Evolutionary conservation across 441 rosid genomes (phyloP), one percentile per base, ranked within the genome.

Genomic region (Erysimum cheiri): DNA sequence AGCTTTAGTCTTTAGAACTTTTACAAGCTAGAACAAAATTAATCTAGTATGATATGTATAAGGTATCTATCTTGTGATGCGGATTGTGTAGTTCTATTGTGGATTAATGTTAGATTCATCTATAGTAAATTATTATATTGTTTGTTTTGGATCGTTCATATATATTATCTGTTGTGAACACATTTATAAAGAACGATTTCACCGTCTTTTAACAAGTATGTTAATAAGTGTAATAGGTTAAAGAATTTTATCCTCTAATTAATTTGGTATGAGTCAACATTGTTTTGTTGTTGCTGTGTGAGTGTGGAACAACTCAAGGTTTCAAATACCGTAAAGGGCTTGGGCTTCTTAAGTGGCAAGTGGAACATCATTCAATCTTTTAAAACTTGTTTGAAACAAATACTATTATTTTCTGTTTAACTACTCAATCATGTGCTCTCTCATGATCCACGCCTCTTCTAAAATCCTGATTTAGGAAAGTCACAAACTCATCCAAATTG

Each of bases 401-500:
- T 0, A 14, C 6, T 3, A 26, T 4, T 17, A 39, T 5, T 19
- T 49, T 58, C 13, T 24, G 37, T 33, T 69, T 17, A 28, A 7
- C 11, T 57, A 36, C 2, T 15, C 13, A 60, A 19, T 40, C 3
- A 19, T 19, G 54, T 61, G 43, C 55, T 29, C 43, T 17, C 44
- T 70, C 74, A 32, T 43, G 47, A 43, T 31, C 37, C 29, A 52
- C 13, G 9, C 17, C 3, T 64, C 31, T 47, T 46, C 13, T 36
- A 46, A 17, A 64, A 36, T 14, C 17, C 64, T 64, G 41, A 52
- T 36, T 46, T 15, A 3, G 43, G 57, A 56, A 60, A 64, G 41
- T 56, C 65, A 28, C 26, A 64, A 26, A 64, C 64, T 37, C 76
- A 47, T 56, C 59, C 35, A 64, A 56, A 28, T 47, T 64, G 70